Evolutionary conservation across 176 grass and related monocot genomes (phyloP).

Genomic region (Eragrostis nindensis): DNA sequence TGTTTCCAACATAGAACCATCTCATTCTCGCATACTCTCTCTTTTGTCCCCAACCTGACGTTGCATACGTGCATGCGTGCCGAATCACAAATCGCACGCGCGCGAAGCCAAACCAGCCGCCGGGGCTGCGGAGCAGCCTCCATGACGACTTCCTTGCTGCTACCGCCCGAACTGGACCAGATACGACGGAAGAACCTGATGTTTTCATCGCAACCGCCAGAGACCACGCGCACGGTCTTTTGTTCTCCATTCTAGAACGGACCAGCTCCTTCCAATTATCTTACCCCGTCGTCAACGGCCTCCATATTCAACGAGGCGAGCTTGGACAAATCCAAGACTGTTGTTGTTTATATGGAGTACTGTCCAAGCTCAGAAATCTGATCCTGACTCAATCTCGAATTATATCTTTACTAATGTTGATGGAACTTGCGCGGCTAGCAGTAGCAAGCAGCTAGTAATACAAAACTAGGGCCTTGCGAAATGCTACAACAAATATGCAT

Average conservation of each 20-base stretch:
- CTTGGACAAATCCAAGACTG: slow-evolving; percentile 1
- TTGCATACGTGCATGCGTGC: not conserved
- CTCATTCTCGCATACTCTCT: no score
- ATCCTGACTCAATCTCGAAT: not conserved
- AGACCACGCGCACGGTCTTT: not conserved
- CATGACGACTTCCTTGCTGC: not conserved
- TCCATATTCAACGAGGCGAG: not conserved
- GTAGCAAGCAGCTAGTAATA: no score
- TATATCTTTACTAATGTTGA: no score
- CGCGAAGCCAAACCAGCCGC: not conserved
- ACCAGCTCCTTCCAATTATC: not conserved
- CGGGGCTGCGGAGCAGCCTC: not conserved
- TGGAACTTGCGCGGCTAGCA: no score
- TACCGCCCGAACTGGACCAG: not conserved
- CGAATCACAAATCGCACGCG: not conserved
- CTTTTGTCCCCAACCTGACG: not conserved
- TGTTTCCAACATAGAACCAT: not conserved
- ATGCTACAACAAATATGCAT: not conserved
- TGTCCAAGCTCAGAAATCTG: not conserved
- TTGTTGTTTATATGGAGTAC: not conserved
- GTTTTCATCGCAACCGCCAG: not conserved
- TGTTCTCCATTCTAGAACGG: not conserved
- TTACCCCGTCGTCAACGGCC: not conserved
- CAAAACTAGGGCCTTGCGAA: not conserved
- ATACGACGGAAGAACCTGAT: not conserved